Evolutionary conservation across 768 basidiomycete species (phyloP).

Genomic region (Collybiopsis luxurians): DNA sequence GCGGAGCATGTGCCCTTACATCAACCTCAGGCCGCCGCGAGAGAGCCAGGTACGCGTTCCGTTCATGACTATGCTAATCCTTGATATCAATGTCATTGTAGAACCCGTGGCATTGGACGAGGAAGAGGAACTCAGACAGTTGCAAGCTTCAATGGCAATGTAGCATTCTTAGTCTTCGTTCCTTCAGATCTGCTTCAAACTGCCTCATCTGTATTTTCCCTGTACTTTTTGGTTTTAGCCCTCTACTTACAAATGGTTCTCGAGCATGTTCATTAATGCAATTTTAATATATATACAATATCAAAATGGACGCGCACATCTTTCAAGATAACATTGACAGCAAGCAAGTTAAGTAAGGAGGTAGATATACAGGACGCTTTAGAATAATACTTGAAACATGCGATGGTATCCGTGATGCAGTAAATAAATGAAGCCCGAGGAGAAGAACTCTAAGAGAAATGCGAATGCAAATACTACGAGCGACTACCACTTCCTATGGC

Average conservation of each 20-base stretch:
- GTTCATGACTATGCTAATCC: conserved; percentile 1
- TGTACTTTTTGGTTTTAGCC: conserved; percentile 13
- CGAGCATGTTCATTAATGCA: conserved; percentile 2
- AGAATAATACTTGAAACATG: conserved; percentile 25
- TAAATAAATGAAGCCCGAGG: conserved; percentile 24
- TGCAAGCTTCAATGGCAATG: conserved; percentile 89
- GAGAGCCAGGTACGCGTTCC: conserved; percentile 46
- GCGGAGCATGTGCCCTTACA: conserved; percentile 91
- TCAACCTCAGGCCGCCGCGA: conserved; percentile 56
- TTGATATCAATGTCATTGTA: conserved; percentile 12
- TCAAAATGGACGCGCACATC: neutral
- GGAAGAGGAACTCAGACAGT: conserved; percentile 80
- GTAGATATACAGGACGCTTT: conserved; percentile 11
- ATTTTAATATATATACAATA: neutral
- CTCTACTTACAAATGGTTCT: conserved; percentile 15
- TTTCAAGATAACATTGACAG: neutral
- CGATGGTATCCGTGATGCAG: conserved; percentile 28
- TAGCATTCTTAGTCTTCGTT: conserved; percentile 42
- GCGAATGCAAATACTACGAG: conserved; percentile 20
- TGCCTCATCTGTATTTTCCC: conserved; percentile 12
- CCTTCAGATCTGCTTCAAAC: too few relatives aligned
- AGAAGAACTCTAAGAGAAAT: conserved; percentile 12
- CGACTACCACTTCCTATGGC: conserved; percentile 29
- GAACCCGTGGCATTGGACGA: conserved; percentile 81
- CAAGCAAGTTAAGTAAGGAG: conserved; percentile 1